These are phyloP conservation scores for Prototheca wickerhamii DNA, from an alignment of 163 green algal genomes.

Conservation along the genomic window DNA sequence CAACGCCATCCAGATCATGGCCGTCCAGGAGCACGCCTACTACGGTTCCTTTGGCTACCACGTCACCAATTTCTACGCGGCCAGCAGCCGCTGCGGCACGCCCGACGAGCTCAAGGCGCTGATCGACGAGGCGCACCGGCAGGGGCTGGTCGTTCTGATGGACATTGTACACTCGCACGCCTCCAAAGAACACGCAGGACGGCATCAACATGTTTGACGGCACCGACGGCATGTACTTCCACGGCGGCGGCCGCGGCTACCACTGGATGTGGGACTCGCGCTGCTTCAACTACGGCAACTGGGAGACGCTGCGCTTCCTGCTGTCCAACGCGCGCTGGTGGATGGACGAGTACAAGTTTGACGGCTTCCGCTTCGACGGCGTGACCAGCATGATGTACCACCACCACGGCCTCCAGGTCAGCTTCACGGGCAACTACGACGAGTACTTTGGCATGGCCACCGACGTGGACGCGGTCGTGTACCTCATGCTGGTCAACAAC, in stretches of 20 bases:
- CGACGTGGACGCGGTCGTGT: slow-evolving; percentile 85
- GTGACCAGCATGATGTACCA: slow-evolving; percentile 99
- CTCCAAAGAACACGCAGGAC: slow-evolving; percentile 71
- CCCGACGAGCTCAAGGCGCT: slow-evolving; percentile 96
- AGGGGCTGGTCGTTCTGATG: slow-evolving; percentile 91
- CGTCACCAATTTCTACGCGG: slow-evolving; percentile 92
- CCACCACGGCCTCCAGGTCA: slow-evolving; percentile 93
- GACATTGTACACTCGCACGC: slow-evolving; percentile 93
- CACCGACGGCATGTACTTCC: slow-evolving; percentile 96
- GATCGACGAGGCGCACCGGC: slow-evolving; percentile 80
- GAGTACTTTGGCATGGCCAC: slow-evolving; percentile 91
- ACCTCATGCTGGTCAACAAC: slow-evolving; percentile 96
- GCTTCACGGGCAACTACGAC: slow-evolving; percentile 80
- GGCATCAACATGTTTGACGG: slow-evolving; percentile 76
- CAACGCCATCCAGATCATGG: slow-evolving; percentile 99
- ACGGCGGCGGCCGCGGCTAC: slow-evolving; percentile 73
- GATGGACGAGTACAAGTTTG: slow-evolving; percentile 96
- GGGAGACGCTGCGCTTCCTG: slow-evolving; percentile 91
- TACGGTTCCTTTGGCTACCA: slow-evolving; percentile 97
- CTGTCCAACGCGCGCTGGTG: slow-evolving; percentile 94
- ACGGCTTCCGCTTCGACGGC: slow-evolving; percentile 94
- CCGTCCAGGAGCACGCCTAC: slow-evolving; percentile 85
- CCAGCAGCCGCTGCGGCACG: slow-evolving; percentile 74
- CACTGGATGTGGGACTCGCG: slow-evolving; percentile 93
- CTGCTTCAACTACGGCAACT: slow-evolving; percentile 93